Evolutionary conservation across 208 protist genomes (phyloP).

Genomic region (Tritrichomonas foetus): DNA sequence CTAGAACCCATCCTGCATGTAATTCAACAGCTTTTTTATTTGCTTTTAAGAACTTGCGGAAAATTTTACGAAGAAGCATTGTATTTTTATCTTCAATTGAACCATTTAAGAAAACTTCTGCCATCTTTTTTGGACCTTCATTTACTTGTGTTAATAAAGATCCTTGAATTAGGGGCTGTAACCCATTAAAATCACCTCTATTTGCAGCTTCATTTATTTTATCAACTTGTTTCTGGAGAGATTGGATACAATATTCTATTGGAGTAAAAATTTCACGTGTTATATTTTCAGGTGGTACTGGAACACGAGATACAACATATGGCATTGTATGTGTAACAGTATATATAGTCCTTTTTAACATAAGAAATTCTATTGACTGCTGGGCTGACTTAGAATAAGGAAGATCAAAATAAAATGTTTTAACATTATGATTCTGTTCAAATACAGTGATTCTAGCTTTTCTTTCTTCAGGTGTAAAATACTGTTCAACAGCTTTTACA

Average conservation of each 20-base stretch:
- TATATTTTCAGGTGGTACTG: background rate
- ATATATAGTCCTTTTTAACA: background rate
- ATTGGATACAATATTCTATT: background rate
- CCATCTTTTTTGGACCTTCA: slow-evolving; percentile 25
- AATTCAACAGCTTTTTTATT: background rate
- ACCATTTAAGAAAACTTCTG: background rate
- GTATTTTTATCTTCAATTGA: background rate
- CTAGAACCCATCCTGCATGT: background rate
- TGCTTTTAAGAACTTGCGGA: slow-evolving; percentile 2
- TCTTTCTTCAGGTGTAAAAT: background rate
- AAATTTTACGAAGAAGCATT: background rate
- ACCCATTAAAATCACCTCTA: no score
- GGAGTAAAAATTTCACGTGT: background rate
- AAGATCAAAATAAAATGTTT: slow-evolving; percentile 1
- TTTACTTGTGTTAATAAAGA: slow-evolving; percentile 29
- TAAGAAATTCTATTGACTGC: background rate
- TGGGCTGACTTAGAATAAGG: background rate
- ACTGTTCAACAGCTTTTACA: background rate
- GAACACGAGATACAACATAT: background rate
- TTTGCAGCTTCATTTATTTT: background rate
- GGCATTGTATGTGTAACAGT: background rate
- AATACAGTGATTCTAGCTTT: background rate
- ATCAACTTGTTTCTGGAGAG: background rate
- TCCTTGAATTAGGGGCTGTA: slow-evolving; percentile 5
- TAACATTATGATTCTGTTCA: slow-evolving; percentile 18